phyloP scores from a whole-genome alignment of 1,284 basidiomycete genomes.

The Boletus austroedulis region DNA sequence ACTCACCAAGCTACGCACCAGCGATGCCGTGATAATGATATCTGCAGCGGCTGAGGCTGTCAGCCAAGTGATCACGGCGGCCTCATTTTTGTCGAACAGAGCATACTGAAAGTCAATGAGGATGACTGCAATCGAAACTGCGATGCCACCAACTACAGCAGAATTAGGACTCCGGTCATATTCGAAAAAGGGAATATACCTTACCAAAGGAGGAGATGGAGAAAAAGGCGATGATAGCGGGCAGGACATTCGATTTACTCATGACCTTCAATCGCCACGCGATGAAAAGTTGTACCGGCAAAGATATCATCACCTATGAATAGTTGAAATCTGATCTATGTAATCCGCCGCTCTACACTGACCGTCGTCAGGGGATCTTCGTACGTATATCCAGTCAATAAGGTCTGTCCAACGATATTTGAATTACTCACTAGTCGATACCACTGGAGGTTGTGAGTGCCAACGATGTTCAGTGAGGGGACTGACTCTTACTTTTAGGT shows the following conservation, averaged over 20 bases:
- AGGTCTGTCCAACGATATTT: neutral
- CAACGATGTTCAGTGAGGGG: neutral
- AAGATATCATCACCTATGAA: conserved; percentile 45
- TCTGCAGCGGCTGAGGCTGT: conserved; percentile 45
- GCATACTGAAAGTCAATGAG: conserved; percentile 12
- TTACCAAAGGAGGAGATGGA: conserved; percentile 41
- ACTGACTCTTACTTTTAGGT: conserved; percentile 11
- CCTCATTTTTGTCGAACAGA: conserved; percentile 23
- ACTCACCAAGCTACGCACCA: conserved; percentile 46
- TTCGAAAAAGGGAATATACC: conserved; percentile 3
- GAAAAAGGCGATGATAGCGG: conserved; percentile 39
- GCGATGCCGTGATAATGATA: conserved; percentile 44
- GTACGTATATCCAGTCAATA: neutral
- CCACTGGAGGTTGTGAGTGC: conserved; percentile 24
- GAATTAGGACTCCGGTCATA: neutral
- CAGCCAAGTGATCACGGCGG: conserved; percentile 48
- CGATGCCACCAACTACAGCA: conserved; percentile 43
- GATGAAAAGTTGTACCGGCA: conserved; percentile 52
- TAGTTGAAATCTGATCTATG: neutral
- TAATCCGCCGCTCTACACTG: neutral
- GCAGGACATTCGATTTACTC: conserved; percentile 41
- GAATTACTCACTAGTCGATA: conserved; percentile 35
- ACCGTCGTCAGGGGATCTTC: conserved; percentile 24
- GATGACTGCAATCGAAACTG: conserved; percentile 38
- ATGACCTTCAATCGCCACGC: conserved; percentile 49